These are phyloP conservation scores for Globisporangium nodosum DNA, from an alignment of 352 stramenopile genomes.

Conservation along the genomic window DNA sequence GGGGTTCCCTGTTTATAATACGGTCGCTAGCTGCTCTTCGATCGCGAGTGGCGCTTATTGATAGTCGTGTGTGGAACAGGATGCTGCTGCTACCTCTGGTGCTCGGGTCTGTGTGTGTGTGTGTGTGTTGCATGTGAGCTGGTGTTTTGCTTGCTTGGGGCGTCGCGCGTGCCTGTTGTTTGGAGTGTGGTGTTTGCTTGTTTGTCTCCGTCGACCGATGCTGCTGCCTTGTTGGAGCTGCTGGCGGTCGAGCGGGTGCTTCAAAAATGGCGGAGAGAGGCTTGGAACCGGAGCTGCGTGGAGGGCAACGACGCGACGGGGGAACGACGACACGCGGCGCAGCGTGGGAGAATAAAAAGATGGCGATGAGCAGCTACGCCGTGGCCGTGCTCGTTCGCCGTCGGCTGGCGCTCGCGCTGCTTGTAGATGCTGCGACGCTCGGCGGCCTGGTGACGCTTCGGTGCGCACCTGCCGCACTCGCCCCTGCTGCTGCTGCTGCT, in stretches of 20 bases:
- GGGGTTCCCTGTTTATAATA: too few relatives aligned
- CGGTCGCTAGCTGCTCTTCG: too few relatives aligned
- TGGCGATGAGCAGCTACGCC: constrained; percentile 2
- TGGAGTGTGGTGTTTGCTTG: background rate
- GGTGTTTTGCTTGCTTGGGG: too few relatives aligned
- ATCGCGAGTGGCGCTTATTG: too few relatives aligned
- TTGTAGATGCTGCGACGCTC: background rate
- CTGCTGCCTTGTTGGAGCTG: background rate
- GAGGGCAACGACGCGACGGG: background rate
- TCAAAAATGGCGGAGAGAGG: background rate
- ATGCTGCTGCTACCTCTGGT: too few relatives aligned
- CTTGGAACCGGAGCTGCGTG: background rate
- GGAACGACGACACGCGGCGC: background rate
- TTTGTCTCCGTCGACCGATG: background rate
- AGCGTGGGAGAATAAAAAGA: background rate
- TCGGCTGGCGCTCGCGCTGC: background rate
- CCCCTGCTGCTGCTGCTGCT: constrained; percentile 1
- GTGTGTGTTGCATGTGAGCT: too few relatives aligned
- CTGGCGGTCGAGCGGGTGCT: background rate
- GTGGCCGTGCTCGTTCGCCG: background rate
- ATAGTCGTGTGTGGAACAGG: too few relatives aligned
- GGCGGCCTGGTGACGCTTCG: too few relatives aligned
- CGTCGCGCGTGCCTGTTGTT: background rate
- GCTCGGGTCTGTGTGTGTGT: too few relatives aligned
- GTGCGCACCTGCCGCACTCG: too few relatives aligned